Conservation (phyloP, 345 rosid genomes). For the Bruguiera sexangula region DNA sequence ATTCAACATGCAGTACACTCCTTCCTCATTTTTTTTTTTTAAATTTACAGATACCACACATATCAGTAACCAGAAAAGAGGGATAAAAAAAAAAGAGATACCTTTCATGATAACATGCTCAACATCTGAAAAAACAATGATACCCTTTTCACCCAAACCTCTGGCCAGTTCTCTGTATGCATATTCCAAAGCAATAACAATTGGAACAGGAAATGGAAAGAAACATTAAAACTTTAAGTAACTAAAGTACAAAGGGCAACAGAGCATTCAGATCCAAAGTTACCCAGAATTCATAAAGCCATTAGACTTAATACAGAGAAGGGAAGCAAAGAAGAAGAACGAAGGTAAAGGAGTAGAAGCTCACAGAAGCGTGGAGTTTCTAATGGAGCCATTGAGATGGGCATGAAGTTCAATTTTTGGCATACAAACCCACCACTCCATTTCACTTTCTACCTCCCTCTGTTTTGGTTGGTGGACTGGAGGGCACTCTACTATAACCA, state of each 20-base stretch:
- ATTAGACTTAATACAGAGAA: neutral
- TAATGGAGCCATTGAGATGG: conserved; percentile 94
- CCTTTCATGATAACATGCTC: conserved; percentile 77
- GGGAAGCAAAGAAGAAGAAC: neutral
- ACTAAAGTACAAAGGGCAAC: neutral
- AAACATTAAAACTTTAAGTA: neutral
- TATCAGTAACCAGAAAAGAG: neutral
- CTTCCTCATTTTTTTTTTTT: neutral
- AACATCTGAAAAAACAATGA: conserved; percentile 62
- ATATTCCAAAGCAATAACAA: conserved; percentile 4
- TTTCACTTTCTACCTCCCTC: conserved; percentile 10
- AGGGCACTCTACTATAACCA: neutral
- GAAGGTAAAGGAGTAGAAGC: conserved; percentile 5
- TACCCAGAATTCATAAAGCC: neutral
- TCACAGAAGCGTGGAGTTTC: conserved; percentile 87
- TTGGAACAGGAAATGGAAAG: neutral
- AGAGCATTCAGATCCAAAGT: neutral
- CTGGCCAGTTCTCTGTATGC: conserved; percentile 79
- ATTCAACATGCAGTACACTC: neutral
- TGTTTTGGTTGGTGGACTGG: neutral
- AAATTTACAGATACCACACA: neutral
- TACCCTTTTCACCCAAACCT: conserved; percentile 67
- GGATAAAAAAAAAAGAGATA: conserved; percentile 16
- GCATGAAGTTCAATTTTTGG: conserved; percentile 98
- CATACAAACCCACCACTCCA: conserved; percentile 56